Percentiles rank a stretch among this genome's conserved stretches.
Evolutionary conservation across 257 asterid genomes (phyloP).

Genomic region (Lavandula angustifolia): DNA sequence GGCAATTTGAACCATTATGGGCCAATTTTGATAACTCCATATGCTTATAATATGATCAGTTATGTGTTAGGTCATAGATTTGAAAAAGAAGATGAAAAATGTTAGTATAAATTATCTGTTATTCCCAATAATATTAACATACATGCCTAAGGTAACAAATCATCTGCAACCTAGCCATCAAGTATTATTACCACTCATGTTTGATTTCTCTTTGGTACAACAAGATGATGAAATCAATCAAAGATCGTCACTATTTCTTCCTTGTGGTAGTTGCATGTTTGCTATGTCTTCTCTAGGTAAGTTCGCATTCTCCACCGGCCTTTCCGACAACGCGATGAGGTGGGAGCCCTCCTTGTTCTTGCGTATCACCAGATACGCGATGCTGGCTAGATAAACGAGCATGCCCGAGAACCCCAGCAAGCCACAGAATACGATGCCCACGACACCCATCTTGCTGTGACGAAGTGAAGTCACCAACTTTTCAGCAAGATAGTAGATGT

Average conservation of each 20-base stretch:
- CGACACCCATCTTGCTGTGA: conserved; percentile 45
- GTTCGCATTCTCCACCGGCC: conserved; percentile 38
- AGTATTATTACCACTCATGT: conserved; percentile 32
- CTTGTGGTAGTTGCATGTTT: conserved; percentile 79
- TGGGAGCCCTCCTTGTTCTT: conserved; percentile 62
- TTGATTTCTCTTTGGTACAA: conserved; percentile 3
- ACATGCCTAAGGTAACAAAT: neutral
- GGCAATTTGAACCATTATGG: no score
- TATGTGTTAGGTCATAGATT: no score
- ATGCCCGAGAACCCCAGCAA: conserved; percentile 59
- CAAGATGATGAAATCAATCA: conserved; percentile 35
- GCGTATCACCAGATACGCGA: conserved; percentile 61
- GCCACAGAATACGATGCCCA: conserved; percentile 59
- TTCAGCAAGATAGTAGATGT: conserved; percentile 69
- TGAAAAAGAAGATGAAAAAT: no score
- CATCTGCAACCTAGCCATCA: neutral
- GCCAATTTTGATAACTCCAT: no score
- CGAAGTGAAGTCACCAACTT: conserved; percentile 60
- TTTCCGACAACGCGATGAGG: conserved; percentile 59
- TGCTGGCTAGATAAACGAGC: conserved; percentile 69
- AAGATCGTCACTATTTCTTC: conserved; percentile 41
- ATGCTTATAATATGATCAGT: no score
- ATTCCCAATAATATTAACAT: no score
- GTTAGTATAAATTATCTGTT: no score
- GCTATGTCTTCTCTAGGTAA: conserved; percentile 77